Percentiles rank a stretch among this genome's conserved stretches.
These are phyloP conservation scores for Penicillium dipodomyicola DNA, from an alignment of 495 filamentous ascomycete species.

Conservation along the genomic window DNA sequence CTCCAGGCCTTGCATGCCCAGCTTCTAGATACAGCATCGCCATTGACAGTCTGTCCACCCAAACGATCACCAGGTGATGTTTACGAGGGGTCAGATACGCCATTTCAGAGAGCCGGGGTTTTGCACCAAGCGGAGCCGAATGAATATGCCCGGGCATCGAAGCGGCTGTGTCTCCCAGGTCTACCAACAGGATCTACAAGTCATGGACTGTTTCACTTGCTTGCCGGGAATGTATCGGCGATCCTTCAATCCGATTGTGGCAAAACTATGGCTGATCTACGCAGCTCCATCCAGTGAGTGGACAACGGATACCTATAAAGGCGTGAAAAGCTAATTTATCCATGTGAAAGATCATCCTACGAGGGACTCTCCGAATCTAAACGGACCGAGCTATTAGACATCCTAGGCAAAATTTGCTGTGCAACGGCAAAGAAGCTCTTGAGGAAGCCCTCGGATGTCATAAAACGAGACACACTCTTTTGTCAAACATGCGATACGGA, in stretches of 20 bases:
- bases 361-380: constrained; percentile 26
- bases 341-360: constrained; percentile 25
- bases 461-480: constrained; percentile 25
- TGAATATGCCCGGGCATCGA: constrained; percentile 21
- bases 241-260: constrained; percentile 20
- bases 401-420: constrained; percentile 46
- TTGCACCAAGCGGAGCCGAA: constrained; percentile 10
- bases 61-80: background rate
- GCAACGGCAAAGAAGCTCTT: constrained; percentile 33
- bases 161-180: constrained; percentile 29
- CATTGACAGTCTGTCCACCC: background rate
- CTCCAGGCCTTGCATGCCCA: constrained; percentile 19
- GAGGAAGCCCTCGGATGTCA: constrained; percentile 16
- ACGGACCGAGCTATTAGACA: constrained; percentile 34
- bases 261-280: constrained; percentile 26
- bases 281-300: constrained; percentile 34
- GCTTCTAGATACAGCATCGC: constrained; percentile 1
- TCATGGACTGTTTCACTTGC: constrained; percentile 17
- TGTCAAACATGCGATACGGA: constrained; percentile 41
- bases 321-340: constrained; percentile 11
- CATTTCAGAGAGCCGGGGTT: constrained; percentile 12
- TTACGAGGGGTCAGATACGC: background rate
- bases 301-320: background rate
- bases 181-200: constrained; percentile 1
- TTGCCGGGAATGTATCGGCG: constrained; percentile 20